These are phyloP conservation scores for Endocladia muricata DNA, from an alignment of 31 red algal genomes.

Conservation along the genomic window DNA sequence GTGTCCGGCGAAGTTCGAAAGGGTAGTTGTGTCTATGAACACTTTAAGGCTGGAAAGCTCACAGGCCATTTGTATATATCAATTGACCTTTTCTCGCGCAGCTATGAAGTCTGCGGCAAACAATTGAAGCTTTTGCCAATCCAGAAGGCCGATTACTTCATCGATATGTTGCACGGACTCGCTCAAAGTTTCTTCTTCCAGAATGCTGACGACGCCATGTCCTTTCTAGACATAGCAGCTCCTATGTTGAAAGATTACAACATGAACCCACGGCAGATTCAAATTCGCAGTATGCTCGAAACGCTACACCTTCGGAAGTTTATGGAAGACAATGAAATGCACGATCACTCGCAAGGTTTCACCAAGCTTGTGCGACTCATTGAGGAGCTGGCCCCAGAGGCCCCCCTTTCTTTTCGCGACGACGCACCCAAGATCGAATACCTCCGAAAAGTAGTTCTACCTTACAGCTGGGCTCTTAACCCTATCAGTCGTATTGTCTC, in stretches of 20 bases:
- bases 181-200: constrained; percentile 27
- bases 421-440: neutral
- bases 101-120: constrained; percentile 10
- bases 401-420: neutral
- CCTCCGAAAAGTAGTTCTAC: neutral
- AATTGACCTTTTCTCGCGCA: neutral
- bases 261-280: constrained; percentile 1
- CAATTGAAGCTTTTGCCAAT: constrained; percentile 1
- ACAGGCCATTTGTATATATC: neutral
- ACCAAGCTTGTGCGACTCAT: neutral
- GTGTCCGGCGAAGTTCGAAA: neutral
- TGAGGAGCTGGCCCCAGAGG: neutral
- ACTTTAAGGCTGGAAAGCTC: neutral
- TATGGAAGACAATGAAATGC: neutral
- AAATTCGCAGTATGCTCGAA: constrained; percentile 3
- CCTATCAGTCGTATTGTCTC: neutral
- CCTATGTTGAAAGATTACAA: constrained; percentile 25
- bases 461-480: neutral
- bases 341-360: neutral
- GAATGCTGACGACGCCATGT: constrained; percentile 1
- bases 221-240: neutral
- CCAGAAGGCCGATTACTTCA: constrained; percentile 19
- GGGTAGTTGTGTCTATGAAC: neutral
- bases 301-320: constrained; percentile 1
- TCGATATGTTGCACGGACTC: neutral